Conservation (phyloP, 768 basidiomycete species). For the Xerocomellus amylosporus region DNA sequence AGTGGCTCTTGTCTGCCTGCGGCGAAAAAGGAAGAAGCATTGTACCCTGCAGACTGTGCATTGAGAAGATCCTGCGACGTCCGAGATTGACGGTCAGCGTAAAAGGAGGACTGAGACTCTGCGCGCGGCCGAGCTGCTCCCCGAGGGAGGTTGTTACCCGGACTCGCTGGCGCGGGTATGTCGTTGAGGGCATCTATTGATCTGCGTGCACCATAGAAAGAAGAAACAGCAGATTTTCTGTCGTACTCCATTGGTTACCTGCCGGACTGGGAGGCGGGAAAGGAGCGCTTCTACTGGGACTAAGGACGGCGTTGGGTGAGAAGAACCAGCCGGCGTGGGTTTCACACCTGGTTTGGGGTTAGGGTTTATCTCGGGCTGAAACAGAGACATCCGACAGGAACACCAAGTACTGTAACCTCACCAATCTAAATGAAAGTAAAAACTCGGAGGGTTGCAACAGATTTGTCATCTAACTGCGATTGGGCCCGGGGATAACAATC, state of each 20-base stretch:
- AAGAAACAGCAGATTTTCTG: constrained; percentile 75
- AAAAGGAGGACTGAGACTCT: constrained; percentile 74
- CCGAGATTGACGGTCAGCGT: constrained; percentile 38
- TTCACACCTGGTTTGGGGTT: constrained; percentile 18
- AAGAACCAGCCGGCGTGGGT: constrained; percentile 1
- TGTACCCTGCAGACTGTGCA: constrained; percentile 68
- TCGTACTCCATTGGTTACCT: constrained; percentile 63
- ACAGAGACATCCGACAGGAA: not conserved
- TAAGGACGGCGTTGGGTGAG: constrained; percentile 7
- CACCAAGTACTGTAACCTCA: too few relatives aligned
- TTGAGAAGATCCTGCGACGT: constrained; percentile 49
- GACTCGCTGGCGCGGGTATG: constrained; percentile 33
- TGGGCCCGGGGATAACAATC: too few relatives aligned
- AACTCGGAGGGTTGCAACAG: too few relatives aligned
- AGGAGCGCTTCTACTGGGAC: constrained; percentile 4
- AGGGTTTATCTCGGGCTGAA: constrained; percentile 20
- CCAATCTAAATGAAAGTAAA: too few relatives aligned
- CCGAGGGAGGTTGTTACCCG: constrained; percentile 17
- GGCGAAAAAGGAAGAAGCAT: constrained; percentile 63
- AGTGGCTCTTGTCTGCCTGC: constrained; percentile 72
- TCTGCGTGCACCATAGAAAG: constrained; percentile 68
- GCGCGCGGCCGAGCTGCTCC: constrained; percentile 47
- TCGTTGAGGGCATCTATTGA: constrained; percentile 62
- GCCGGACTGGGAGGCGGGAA: not conserved
- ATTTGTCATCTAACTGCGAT: too few relatives aligned